phyloP scores from a whole-genome alignment of 2,329 filamentous ascomycete genomes.

The Fusarium buxicola region DNA sequence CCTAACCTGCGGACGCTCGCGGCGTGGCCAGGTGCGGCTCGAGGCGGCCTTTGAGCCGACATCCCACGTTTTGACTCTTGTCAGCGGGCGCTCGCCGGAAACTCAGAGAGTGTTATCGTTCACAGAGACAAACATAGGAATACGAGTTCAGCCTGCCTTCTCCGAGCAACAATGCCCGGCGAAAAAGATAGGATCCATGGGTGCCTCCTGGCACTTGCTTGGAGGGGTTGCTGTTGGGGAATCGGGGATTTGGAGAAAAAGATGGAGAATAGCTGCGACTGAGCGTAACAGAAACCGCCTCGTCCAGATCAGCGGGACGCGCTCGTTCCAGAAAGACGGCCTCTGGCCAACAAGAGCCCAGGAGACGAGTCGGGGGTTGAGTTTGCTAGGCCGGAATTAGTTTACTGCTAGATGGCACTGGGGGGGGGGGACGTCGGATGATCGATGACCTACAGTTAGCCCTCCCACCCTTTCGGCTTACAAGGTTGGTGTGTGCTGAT shows the following conservation, averaged over 20 bases:
- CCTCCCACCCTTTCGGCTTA: constrained; percentile 3
- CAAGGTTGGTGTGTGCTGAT: constrained; percentile 3
- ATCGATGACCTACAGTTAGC: constrained; percentile 33
- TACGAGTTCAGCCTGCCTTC: neutral
- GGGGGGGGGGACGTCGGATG: constrained; percentile 28
- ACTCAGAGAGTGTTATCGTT: neutral
- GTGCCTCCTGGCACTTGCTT: constrained; percentile 35
- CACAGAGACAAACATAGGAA: neutral
- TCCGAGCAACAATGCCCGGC: constrained; percentile 30
- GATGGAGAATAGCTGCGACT: constrained; percentile 21
- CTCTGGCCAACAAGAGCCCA: constrained; percentile 30
- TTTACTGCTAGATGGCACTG: constrained; percentile 11
- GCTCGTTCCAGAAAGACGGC: constrained; percentile 25
- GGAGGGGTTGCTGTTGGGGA: constrained; percentile 29
- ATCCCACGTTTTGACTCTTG: constrained; percentile 38
- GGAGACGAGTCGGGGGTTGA: constrained; percentile 2
- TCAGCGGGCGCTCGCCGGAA: constrained; percentile 27
- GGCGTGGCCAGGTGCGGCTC: constrained; percentile 41
- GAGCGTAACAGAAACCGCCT: constrained; percentile 35
- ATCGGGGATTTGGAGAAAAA: constrained; percentile 30
- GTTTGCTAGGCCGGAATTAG: constrained; percentile 26
- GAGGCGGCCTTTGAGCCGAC: constrained; percentile 29
- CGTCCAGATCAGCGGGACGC: constrained; percentile 34
- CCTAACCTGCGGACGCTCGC: constrained; percentile 36
- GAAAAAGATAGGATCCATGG: constrained; percentile 47